A percentile compares a stretch with the other conserved stretches of the same genome.
phyloP scores from a whole-genome alignment of 176 grass and related monocot genomes.

The Carex cristatella region DNA sequence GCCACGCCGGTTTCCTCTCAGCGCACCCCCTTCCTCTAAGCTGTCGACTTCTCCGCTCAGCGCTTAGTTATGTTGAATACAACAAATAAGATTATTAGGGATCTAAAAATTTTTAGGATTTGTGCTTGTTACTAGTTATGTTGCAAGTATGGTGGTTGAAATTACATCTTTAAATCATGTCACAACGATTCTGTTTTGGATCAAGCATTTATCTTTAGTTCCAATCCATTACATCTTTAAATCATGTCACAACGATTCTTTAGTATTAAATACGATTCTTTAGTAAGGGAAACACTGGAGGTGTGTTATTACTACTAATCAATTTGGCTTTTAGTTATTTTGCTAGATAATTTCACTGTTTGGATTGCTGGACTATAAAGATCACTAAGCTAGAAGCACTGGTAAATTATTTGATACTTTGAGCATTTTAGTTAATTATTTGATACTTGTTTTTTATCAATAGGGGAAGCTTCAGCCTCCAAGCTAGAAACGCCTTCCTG shows the following conservation, averaged over 20 bases:
- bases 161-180: no score
- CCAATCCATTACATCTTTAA: no score
- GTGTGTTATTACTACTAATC: background rate
- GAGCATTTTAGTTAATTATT: background rate
- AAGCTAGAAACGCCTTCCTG: constrained; percentile 89
- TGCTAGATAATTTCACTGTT: background rate
- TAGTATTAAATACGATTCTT: constrained; percentile 23
- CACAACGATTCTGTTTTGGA: no score
- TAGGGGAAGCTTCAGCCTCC: constrained; percentile 62
- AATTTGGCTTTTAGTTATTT: background rate
- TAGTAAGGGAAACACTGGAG: constrained; percentile 30
- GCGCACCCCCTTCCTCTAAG: no score
- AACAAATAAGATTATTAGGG: no score
- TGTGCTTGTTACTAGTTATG: no score
- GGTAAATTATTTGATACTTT: background rate
- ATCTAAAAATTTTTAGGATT: no score
- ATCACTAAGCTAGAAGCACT: background rate
- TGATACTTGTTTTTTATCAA: background rate
- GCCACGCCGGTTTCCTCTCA: constrained; percentile 56
- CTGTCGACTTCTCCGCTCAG: no score
- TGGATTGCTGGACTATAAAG: background rate
- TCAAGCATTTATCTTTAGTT: no score
- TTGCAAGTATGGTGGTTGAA: no score
- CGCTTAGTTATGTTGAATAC: no score
- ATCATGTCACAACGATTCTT: no score